Percentiles rank a stretch among this genome's conserved stretches.
Conservation (phyloP, 805 yeast genomes). For the Ogataea populi-albae region DNA sequence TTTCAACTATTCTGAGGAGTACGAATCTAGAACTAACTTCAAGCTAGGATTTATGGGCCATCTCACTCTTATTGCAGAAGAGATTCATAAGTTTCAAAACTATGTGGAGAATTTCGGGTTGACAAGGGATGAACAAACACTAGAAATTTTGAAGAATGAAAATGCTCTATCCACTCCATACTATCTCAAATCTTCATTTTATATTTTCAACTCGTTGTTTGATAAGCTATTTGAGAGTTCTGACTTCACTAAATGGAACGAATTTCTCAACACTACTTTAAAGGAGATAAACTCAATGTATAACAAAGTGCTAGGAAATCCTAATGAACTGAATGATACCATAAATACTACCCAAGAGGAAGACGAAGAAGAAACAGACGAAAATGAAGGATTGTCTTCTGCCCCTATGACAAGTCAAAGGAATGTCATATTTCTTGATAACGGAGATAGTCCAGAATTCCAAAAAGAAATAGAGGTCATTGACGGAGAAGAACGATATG, state of each 20-base stretch:
- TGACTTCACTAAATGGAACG: conserved; percentile 40
- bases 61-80: conserved; percentile 54
- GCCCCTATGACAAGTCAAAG: conserved; percentile 14
- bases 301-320: conserved; percentile 55
- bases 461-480: conserved; percentile 34
- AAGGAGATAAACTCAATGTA: conserved; percentile 54
- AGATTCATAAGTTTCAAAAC: conserved; percentile 51
- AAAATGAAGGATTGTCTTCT: conserved; percentile 2
- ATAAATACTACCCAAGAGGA: conserved; percentile 30
- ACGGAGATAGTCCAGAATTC: conserved; percentile 44
- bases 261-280: conserved; percentile 47
- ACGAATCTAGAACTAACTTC: conserved; percentile 37
- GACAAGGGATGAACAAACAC: conserved; percentile 33
- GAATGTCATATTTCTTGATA: conserved; percentile 33
- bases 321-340: conserved; percentile 27
- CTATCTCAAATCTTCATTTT: conserved; percentile 32
- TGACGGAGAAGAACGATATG: conserved; percentile 23
- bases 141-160: conserved; percentile 27
- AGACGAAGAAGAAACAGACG: conserved; percentile 23
- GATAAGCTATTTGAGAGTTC: conserved; percentile 28
- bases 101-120: conserved; percentile 34
- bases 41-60: conserved; percentile 62
- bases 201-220: conserved; percentile 32
- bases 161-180: conserved; percentile 26
- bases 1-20: conserved; percentile 27